phyloP scores from a whole-genome alignment of 129 eudicot genomes.

The Escallonia herrerae region DNA sequence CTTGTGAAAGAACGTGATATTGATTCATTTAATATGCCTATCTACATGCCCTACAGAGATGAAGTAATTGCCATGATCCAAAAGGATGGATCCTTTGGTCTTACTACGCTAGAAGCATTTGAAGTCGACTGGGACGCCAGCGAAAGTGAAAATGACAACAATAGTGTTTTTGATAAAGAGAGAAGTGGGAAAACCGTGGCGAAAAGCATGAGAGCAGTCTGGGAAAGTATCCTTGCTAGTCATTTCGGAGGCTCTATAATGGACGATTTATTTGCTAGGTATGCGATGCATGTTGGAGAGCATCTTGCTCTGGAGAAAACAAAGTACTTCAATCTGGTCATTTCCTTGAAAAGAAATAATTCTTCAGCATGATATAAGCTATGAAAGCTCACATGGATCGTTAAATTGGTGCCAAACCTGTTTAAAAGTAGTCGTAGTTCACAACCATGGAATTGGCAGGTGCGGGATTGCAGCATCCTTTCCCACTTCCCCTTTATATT shows the following conservation, averaged over 20 bases:
- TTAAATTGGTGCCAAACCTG: no score
- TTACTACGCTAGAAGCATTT: slow-evolving; percentile 10
- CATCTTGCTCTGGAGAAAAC: slow-evolving; percentile 10
- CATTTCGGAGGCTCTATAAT: slow-evolving; percentile 31
- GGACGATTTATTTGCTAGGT: slow-evolving; percentile 20
- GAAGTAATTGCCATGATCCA: slow-evolving; percentile 25
- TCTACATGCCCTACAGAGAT: slow-evolving; percentile 19
- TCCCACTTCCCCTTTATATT: no score
- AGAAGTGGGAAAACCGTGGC: slow-evolving; percentile 11
- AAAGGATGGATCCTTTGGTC: slow-evolving; percentile 24
- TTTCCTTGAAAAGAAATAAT: slow-evolving; percentile 21
- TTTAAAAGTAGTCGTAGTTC: no score
- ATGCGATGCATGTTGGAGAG: slow-evolving; percentile 4
- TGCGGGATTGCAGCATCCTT: no score
- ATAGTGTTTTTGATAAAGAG: background rate
- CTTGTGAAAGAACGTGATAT: slow-evolving; percentile 16
- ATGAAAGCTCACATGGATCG: no score
- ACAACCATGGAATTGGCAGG: no score
- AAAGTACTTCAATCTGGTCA: slow-evolving; percentile 13
- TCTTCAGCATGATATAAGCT: no score
- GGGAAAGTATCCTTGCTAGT: slow-evolving; percentile 20
- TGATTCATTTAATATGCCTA: slow-evolving; percentile 30
- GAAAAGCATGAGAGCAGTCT: slow-evolving; percentile 18
- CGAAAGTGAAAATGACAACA: slow-evolving; percentile 11
- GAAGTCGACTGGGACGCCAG: background rate